Evolutionary conservation across 371 early-diverging fungal genomes (phyloP).

Genomic region (Chytridium lagenaria): DNA sequence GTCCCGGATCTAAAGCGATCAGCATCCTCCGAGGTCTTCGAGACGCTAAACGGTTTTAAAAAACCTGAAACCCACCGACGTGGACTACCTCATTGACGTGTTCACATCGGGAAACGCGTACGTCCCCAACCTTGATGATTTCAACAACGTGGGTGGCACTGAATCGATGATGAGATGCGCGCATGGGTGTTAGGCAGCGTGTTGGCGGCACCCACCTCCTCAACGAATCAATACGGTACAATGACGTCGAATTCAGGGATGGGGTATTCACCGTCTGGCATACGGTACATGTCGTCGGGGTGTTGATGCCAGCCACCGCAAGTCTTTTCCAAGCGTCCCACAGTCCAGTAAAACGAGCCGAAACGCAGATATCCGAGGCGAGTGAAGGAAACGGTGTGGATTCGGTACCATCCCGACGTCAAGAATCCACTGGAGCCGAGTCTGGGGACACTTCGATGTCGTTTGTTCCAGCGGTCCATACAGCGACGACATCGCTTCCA

Average conservation of each 20-base stretch:
- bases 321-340: no score
- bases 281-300: no score
- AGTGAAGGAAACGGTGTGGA: not conserved
- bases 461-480: not conserved
- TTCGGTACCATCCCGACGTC: not conserved
- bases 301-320: no score
- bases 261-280: no score
- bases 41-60: not conserved
- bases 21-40: constrained; percentile 29
- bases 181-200: constrained; percentile 33
- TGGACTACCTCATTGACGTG: constrained; percentile 43
- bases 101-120: constrained; percentile 32
- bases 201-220: constrained; percentile 18
- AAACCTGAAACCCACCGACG: constrained; percentile 25
- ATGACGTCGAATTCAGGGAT: not conserved
- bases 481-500: not conserved
- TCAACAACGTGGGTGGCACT: constrained; percentile 22
- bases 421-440: not conserved
- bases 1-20: constrained; percentile 36
- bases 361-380: not conserved
- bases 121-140: constrained; percentile 28
- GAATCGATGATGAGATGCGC: constrained; percentile 35
- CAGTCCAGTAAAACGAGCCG: not conserved
- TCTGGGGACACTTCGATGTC: no score
- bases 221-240: not conserved